Evolutionary conservation across 257 asterid species (phyloP).

Genomic region (Buddleja alternifolia): DNA sequence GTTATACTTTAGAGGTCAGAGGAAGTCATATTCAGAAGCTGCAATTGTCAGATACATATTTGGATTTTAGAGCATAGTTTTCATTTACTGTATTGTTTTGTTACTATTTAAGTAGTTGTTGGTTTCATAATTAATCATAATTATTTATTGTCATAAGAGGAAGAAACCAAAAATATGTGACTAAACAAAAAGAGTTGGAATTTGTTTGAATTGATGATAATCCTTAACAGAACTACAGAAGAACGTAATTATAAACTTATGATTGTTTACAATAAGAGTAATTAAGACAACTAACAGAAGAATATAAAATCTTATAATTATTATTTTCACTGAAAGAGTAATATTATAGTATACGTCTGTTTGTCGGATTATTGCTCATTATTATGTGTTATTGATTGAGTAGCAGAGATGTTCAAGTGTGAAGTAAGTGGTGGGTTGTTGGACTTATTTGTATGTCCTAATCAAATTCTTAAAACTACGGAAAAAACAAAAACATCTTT

Average conservation of each 20-base stretch:
- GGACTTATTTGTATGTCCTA: neutral
- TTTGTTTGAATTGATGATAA: neutral
- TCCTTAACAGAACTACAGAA: too few relatives aligned
- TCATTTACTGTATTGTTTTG: too few relatives aligned
- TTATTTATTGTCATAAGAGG: too few relatives aligned
- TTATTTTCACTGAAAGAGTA: neutral
- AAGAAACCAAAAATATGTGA: too few relatives aligned
- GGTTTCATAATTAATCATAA: too few relatives aligned
- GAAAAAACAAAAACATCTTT: neutral
- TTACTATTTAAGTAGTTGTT: too few relatives aligned
- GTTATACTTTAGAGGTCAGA: neutral
- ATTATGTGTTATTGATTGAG: neutral
- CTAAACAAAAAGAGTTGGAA: neutral
- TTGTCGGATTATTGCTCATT: neutral
- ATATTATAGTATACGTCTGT: neutral
- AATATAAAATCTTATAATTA: neutral
- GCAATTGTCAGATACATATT: neutral
- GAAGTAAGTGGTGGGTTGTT: neutral
- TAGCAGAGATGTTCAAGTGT: neutral
- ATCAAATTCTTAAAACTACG: neutral
- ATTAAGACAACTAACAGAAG: too few relatives aligned
- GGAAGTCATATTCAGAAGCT: neutral
- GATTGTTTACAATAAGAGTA: too few relatives aligned
- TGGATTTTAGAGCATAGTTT: too few relatives aligned
- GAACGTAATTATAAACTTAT: too few relatives aligned